Base-by-base conservation (phyloP, 345 rosid genomes). In the Moricandia moricandioides region DNA sequence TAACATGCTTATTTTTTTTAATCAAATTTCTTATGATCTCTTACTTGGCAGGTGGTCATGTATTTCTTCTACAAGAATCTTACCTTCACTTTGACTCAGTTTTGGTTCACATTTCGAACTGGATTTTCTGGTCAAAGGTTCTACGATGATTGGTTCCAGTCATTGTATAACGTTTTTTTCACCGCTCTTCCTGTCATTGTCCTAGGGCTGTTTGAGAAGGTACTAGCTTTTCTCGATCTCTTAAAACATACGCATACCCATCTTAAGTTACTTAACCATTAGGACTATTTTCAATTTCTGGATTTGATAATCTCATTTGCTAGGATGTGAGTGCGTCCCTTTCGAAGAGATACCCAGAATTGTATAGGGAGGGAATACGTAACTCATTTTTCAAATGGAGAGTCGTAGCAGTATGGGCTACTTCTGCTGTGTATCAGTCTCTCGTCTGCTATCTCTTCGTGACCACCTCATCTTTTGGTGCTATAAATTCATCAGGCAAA, bases 111-210 rank as follows among this genome's bases (percentile, higher is more conserved):
- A 81, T 92, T 95, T 75, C 84, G 86, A 76, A 85, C 97, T 58
- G 97, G 97, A 74, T 95, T 90, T 87, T 95, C 97, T 82, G 99
- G 99, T 70, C 99, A 95, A 84, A 86, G 99, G 79, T 92, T 90
- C 79, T 95, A 95, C 71, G 97, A 95, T 67, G 99, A 95, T 87
- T 95, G 99, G 99, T 95, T 92, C 86, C 97, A 95, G 83, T 95
- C 99, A 52, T 74, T 90, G 72, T 90, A 86, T 75, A 95, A 95
- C 69, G 97, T 92, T 76, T 83, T 95, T 79, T 92, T 95, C 76
- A 92, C 96, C 8, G 91, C 97, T 43, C 83, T 95, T 74, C 99
- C 97, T 0, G 99, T 92, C 55, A 87, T 95, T 73, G 82, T 89
- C 43, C 86, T 92, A 52, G 97, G 99, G 76, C 96, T 95, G 75